phyloP scores from a whole-genome alignment of 805 yeast genomes.

The Yarrowia bubula region DNA sequence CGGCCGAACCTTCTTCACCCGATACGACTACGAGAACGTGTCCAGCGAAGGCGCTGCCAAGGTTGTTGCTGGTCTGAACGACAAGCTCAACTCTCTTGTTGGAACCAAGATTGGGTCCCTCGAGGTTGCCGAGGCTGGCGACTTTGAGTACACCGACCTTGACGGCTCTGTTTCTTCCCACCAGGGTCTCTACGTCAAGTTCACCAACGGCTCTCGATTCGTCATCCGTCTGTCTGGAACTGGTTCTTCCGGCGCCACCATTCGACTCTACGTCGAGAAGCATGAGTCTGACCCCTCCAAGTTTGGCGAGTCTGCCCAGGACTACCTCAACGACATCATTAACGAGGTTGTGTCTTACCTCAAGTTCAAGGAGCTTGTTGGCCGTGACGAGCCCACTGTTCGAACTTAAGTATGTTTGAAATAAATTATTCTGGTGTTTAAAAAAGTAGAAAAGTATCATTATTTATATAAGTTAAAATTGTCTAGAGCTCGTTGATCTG shows the following conservation, averaged over 20 bases:
- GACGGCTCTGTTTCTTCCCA: slow-evolving; percentile 86
- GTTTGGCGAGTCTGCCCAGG: slow-evolving; percentile 56
- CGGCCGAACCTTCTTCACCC: slow-evolving; percentile 95
- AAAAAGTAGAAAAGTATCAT: neutral
- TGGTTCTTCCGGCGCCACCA: slow-evolving; percentile 97
- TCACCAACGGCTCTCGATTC: slow-evolving; percentile 77
- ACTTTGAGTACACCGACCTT: slow-evolving; percentile 88
- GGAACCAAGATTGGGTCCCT: slow-evolving; percentile 54
- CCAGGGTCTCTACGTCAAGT: slow-evolving; percentile 86
- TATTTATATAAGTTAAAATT: neutral
- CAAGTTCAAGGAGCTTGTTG: slow-evolving; percentile 68
- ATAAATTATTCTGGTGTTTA: slow-evolving; percentile 16
- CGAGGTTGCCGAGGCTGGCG: slow-evolving; percentile 71
- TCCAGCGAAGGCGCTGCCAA: slow-evolving; percentile 69
- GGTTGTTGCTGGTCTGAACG: slow-evolving; percentile 55
- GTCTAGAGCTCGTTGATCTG: neutral
- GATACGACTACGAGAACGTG: slow-evolving; percentile 90
- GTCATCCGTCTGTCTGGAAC: slow-evolving; percentile 94
- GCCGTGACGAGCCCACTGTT: slow-evolving; percentile 86
- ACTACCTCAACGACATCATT: slow-evolving; percentile 64
- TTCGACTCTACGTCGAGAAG: slow-evolving; percentile 85
- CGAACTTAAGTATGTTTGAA: slow-evolving; percentile 51
- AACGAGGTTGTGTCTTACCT: slow-evolving; percentile 62
- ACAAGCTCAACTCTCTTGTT: slow-evolving; percentile 43
- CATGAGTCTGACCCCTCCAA: slow-evolving; percentile 60